A percentile compares a stretch with the other conserved stretches of the same genome.
Conservation (phyloP, 2,329 filamentous ascomycete genomes). For the Colletotrichum cordylinicola region DNA sequence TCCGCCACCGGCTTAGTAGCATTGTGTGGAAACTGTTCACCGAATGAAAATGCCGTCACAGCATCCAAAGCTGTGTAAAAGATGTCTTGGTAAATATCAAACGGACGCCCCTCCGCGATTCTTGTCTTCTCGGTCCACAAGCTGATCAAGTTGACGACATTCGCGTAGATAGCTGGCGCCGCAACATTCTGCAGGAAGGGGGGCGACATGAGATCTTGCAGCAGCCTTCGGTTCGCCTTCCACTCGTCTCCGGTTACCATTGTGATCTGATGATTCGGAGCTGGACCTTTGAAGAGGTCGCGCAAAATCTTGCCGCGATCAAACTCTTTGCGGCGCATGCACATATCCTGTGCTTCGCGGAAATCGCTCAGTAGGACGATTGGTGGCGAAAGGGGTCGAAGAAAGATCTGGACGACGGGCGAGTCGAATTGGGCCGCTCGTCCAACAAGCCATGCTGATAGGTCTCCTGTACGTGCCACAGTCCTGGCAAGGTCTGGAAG, state of each 20-base stretch:
- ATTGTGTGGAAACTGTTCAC: constrained; percentile 9
- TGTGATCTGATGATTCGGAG: constrained; percentile 36
- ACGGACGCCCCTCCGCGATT: constrained; percentile 34
- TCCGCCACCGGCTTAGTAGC: not conserved
- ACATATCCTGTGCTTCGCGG: constrained; percentile 38
- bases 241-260: constrained; percentile 32
- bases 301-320: constrained; percentile 26
- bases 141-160: constrained; percentile 32
- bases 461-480: not conserved
- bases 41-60: constrained; percentile 35
- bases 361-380: constrained; percentile 36
- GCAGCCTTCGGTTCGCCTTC: constrained; percentile 36
- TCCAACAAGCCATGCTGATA: constrained; percentile 27
- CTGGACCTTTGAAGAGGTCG: not conserved
- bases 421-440: constrained; percentile 28
- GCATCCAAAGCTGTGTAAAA: constrained; percentile 34
- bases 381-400: constrained; percentile 34
- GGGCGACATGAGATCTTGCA: constrained; percentile 42
- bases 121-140: constrained; percentile 37
- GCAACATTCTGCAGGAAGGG: constrained; percentile 37
- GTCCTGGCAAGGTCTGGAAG: not conserved
- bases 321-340: constrained; percentile 38
- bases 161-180: constrained; percentile 37
- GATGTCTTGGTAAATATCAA: constrained; percentile 33
- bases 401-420: constrained; percentile 38